Percentiles rank a stretch among this genome's conserved stretches.
phyloP scores from a whole-genome alignment of 768 basidiomycete genomes.

The Boletales sp. region DNA sequence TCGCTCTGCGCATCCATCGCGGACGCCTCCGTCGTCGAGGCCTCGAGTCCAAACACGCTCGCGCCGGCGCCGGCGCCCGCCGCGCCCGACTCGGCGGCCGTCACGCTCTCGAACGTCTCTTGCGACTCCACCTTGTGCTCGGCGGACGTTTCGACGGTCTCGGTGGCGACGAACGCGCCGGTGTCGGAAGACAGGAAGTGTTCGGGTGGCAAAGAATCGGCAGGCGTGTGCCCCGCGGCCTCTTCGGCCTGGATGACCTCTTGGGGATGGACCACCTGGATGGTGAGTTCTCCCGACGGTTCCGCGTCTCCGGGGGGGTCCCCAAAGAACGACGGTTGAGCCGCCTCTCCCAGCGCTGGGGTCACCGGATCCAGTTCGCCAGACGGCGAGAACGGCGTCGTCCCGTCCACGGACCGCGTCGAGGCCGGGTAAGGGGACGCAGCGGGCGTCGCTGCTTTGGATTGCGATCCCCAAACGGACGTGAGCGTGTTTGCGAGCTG shows the following conservation, averaged over 20 bases:
- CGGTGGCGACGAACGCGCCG: not conserved
- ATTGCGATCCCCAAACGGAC: conserved; percentile 46
- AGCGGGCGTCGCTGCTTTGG: conserved; percentile 26
- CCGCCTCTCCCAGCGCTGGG: conserved; percentile 13
- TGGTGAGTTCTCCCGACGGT: conserved; percentile 2
- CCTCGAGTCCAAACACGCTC: not conserved
- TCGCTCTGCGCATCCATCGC: not conserved
- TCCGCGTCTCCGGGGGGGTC: not conserved
- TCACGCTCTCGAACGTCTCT: conserved; percentile 2
- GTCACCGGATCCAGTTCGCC: conserved; percentile 9
- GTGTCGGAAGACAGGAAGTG: conserved; percentile 9
- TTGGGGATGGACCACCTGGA: conserved; percentile 12
- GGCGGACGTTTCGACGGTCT: not conserved
- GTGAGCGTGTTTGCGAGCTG: conserved; percentile 42
- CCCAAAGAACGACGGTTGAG: not conserved
- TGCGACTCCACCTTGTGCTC: conserved; percentile 11
- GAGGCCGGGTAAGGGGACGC: conserved; percentile 24
- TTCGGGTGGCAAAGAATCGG: conserved; percentile 25
- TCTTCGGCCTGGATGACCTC: conserved; percentile 1
- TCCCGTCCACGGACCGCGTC: conserved; percentile 21
- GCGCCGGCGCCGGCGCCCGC: not conserved
- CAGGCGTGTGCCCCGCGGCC: conserved; percentile 22
- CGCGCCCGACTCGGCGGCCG: not conserved
- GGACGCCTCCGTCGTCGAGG: not conserved
- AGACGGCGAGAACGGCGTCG: conserved; percentile 14